These are phyloP conservation scores for Claviceps sp. DNA, from an alignment of 2,329 filamentous ascomycete genomes.

Conservation along the genomic window DNA sequence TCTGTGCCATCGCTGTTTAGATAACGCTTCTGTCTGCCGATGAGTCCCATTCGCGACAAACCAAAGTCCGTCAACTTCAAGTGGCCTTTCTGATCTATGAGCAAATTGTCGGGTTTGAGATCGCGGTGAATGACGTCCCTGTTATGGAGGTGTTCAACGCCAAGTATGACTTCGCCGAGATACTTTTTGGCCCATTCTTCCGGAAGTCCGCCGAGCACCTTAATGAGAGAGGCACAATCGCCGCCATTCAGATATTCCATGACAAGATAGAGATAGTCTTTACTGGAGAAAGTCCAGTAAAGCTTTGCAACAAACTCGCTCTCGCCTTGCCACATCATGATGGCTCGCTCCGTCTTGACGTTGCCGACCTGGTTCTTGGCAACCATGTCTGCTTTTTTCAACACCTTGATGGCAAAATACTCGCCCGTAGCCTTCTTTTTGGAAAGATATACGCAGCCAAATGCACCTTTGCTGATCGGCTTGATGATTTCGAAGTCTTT, in stretches of 20 bases:
- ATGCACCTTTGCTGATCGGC: conserved; percentile 96
- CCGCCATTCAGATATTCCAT: conserved; percentile 99
- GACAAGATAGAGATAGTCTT: conserved; percentile 94
- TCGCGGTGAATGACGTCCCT: conserved; percentile 94
- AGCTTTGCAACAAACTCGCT: conserved; percentile 98
- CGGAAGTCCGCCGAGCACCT: conserved; percentile 77
- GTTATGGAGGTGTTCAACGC: conserved; percentile 88
- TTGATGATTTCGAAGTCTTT: conserved; percentile 99
- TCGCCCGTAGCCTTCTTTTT: conserved; percentile 98
- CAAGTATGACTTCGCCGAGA: conserved; percentile 88
- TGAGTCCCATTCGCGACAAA: conserved; percentile 88
- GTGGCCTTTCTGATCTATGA: conserved; percentile 95
- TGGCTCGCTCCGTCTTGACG: conserved; percentile 94
- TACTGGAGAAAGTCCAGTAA: conserved; percentile 99
- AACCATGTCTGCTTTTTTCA: conserved; percentile 99
- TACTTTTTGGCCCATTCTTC: conserved; percentile 99
- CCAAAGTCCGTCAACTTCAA: conserved; percentile 96
- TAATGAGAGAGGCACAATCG: conserved; percentile 92
- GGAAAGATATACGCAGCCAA: conserved; percentile 92
- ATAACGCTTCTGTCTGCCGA: conserved; percentile 90
- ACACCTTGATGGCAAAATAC: conserved; percentile 95
- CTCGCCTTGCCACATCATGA: conserved; percentile 99
- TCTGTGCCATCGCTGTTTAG: conserved; percentile 65
- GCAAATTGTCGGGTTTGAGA: conserved; percentile 88
- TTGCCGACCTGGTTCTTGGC: conserved; percentile 99